Conservation (phyloP, 306 rosid species). For the Pterocarpus santalinus region DNA sequence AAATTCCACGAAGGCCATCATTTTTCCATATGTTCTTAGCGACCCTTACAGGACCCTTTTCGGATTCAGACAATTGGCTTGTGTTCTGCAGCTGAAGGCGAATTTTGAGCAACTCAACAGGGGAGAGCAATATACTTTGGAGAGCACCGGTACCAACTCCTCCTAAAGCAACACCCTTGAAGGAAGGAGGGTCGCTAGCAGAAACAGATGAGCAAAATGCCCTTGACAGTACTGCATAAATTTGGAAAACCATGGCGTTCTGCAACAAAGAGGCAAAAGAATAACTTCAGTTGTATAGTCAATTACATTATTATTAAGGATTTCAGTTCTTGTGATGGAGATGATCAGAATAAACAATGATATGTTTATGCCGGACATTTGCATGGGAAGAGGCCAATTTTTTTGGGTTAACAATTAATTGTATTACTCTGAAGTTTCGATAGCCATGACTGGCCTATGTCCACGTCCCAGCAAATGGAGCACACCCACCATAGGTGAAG, state of each 20-base stretch:
- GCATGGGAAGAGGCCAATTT: neutral
- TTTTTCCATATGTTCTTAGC: slow-evolving; percentile 62
- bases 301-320: neutral
- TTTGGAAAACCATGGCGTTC: slow-evolving; percentile 90
- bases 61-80: slow-evolving; percentile 31
- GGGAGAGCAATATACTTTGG: slow-evolving; percentile 66
- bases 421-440: neutral
- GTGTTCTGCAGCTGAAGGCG: slow-evolving; percentile 71
- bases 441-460: neutral
- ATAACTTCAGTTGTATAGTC: neutral
- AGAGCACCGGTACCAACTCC: slow-evolving; percentile 78
- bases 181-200: slow-evolving; percentile 67
- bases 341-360: neutral
- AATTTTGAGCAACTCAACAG: slow-evolving; percentile 78
- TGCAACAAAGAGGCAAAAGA: slow-evolving; percentile 37
- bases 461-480: neutral
- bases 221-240: slow-evolving; percentile 67
- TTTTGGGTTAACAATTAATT: neutral
- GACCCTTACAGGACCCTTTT: slow-evolving; percentile 58
- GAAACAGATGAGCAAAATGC: slow-evolving; percentile 53
- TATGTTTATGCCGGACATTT: neutral
- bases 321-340: neutral
- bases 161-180: slow-evolving; percentile 72
- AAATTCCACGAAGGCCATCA: slow-evolving; percentile 74
- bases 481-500: neutral